Percentiles rank a stretch among this genome's conserved stretches.
Evolutionary conservation across 2,329 filamentous ascomycete species (phyloP).

Genomic region (Cadophora luteo-olivacea): DNA sequence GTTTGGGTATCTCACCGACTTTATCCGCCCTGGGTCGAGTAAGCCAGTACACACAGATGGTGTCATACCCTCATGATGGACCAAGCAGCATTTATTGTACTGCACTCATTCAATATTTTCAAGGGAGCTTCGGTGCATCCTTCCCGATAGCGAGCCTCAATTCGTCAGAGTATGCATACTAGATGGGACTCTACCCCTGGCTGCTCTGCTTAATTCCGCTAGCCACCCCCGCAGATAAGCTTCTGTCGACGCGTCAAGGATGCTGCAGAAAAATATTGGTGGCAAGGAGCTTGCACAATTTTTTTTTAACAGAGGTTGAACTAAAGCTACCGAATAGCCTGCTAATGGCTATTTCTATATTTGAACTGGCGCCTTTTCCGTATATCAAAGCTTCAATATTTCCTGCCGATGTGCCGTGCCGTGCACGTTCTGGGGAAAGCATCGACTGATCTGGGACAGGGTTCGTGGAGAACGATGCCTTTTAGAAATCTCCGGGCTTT

Average conservation of each 20-base stretch:
- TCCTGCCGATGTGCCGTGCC: constrained; percentile 4
- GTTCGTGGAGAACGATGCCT: not conserved
- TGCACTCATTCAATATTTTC: constrained; percentile 10
- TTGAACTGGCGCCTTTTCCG: not conserved
- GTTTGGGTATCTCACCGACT: not conserved
- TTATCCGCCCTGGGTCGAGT: not conserved
- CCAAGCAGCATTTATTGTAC: not conserved
- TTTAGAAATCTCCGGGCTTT: not conserved
- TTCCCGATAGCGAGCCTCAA: not conserved
- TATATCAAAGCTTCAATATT: constrained; percentile 10
- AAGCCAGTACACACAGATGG: not conserved
- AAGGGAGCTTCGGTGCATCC: not conserved
- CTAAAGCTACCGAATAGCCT: not conserved
- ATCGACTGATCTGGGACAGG: not conserved
- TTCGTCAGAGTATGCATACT: constrained; percentile 5
- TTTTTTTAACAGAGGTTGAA: not conserved
- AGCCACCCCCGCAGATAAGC: constrained; percentile 1
- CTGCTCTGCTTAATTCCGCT: not conserved
- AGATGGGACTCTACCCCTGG: constrained; percentile 5
- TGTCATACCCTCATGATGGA: not conserved
- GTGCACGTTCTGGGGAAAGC: not conserved
- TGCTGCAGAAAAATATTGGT: constrained; percentile 14
- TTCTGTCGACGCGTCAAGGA: constrained; percentile 2
- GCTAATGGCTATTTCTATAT: not conserved
- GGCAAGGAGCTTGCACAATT: not conserved